Conservation (phyloP, 257 asterid species). For the Ballota nigra region DNA sequence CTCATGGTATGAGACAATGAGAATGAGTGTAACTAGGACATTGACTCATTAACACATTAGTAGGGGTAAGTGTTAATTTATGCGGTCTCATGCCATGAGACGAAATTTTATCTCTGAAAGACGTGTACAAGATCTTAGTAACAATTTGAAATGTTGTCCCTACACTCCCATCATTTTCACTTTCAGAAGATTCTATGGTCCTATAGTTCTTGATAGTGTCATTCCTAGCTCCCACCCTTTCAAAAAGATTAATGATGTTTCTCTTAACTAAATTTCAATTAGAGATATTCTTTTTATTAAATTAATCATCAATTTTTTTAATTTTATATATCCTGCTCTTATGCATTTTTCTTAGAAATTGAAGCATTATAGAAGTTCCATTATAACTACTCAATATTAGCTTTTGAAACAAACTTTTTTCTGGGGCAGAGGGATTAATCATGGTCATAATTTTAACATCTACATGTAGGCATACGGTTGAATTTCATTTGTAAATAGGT, state of each 20-base stretch:
- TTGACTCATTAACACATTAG: too few relatives aligned
- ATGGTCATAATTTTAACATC: too few relatives aligned
- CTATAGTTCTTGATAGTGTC: background rate
- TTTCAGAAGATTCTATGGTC: constrained; percentile 8
- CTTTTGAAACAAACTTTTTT: background rate
- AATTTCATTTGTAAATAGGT: too few relatives aligned
- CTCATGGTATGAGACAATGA: too few relatives aligned
- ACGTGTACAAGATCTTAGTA: background rate
- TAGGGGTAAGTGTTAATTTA: too few relatives aligned
- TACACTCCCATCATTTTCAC: constrained; percentile 19
- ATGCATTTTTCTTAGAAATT: too few relatives aligned
- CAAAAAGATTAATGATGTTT: background rate
- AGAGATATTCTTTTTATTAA: background rate
- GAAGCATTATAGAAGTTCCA: background rate
- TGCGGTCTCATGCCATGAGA: too few relatives aligned
- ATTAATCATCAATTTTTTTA: background rate
- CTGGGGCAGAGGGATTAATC: too few relatives aligned
- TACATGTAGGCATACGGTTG: too few relatives aligned
- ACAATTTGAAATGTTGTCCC: constrained; percentile 18
- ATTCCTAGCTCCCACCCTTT: background rate
- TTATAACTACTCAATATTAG: too few relatives aligned
- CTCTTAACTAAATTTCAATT: background rate
- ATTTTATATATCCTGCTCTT: background rate
- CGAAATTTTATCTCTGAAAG: too few relatives aligned
- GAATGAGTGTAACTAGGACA: too few relatives aligned